Percentiles rank a stretch among this genome's conserved stretches.
These are phyloP conservation scores for Citrus sinensis DNA, from an alignment of 345 rosid genomes.

Conservation along the genomic window DVS_A1.0 CM039167.1:11051501-11052000, in stretches of 20 bases:
- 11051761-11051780: too few relatives aligned
- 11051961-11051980: too few relatives aligned
- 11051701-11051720: neutral
- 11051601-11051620: slow-evolving; percentile 6
- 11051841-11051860: neutral
- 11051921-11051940: neutral
- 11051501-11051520: neutral
- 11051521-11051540: neutral
- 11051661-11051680: neutral
- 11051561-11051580: neutral
- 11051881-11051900: neutral
- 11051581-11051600: neutral
- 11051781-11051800: neutral
- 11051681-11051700: neutral
- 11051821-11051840: neutral
- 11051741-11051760: neutral
- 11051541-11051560: neutral
- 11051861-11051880: neutral
- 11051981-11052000: too few relatives aligned
- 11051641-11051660: neutral
- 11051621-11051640: neutral
- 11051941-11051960: neutral
- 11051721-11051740: neutral
- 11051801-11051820: neutral
- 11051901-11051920: neutral